Evolutionary conservation across 1,284 basidiomycete species (phyloP).

Genomic region (Golubevia sp.): DNA sequence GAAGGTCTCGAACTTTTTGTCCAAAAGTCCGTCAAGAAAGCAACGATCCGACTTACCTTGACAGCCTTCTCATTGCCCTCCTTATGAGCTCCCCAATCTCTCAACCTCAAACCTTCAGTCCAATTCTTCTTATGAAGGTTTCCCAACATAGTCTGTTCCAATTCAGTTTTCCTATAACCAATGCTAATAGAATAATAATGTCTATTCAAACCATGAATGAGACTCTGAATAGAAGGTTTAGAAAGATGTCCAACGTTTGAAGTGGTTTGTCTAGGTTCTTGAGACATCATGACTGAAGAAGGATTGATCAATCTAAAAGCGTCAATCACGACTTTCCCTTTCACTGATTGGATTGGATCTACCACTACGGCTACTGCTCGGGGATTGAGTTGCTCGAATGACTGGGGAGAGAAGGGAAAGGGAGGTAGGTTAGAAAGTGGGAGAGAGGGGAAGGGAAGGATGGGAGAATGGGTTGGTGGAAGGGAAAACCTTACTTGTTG

Average conservation of each 20-base stretch:
- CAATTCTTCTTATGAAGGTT: slow-evolving; percentile 60
- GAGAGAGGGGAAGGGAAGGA: background rate
- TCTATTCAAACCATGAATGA: slow-evolving; percentile 60
- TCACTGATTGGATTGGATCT: slow-evolving; percentile 98
- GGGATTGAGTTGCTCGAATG: slow-evolving; percentile 92
- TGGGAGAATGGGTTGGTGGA: slow-evolving; percentile 13
- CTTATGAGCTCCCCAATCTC: slow-evolving; percentile 57
- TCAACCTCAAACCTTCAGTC: slow-evolving; percentile 54
- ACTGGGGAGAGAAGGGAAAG: slow-evolving; percentile 72
- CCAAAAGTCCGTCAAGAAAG: no score
- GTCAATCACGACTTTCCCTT: slow-evolving; percentile 89
- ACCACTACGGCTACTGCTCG: slow-evolving; percentile 97
- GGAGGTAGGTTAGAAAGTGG: no score
- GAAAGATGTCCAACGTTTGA: slow-evolving; percentile 98
- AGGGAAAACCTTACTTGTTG: slow-evolving; percentile 74
- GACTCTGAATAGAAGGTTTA: slow-evolving; percentile 91
- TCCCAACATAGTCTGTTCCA: slow-evolving; percentile 60
- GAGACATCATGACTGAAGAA: slow-evolving; percentile 68
- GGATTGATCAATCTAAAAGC: slow-evolving; percentile 77
- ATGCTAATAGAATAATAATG: slow-evolving; percentile 62
- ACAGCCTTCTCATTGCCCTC: slow-evolving; percentile 54
- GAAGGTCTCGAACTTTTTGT: no score
- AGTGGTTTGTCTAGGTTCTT: slow-evolving; percentile 95
- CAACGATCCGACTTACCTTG: slow-evolving; percentile 23
- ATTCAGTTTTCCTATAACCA: slow-evolving; percentile 58